These are phyloP conservation scores for Thinopyrum obtusiflorum DNA, from an alignment of 202 grass and related monocot species.

Conservation along the genomic window DNA sequence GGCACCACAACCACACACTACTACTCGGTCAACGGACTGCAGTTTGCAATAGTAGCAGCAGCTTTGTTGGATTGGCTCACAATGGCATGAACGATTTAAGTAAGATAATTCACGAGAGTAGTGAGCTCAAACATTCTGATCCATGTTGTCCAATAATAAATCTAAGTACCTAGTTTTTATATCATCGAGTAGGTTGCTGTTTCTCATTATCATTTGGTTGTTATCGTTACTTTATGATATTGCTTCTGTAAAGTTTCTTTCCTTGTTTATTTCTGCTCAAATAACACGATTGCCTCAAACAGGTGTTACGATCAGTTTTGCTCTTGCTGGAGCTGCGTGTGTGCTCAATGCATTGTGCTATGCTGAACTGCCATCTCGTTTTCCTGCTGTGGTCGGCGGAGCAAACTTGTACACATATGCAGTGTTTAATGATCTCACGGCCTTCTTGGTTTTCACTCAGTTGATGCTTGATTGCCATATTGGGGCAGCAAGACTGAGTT, in stretches of 20 bases:
- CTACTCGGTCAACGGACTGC: not conserved
- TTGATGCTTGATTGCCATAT: conserved; percentile 98
- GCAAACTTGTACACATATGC: conserved; percentile 91
- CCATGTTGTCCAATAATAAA: not conserved
- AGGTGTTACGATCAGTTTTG: conserved; percentile 95
- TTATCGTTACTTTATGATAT: not conserved
- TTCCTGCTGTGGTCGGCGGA: conserved; percentile 90
- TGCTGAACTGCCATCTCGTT: conserved; percentile 90
- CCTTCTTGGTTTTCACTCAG: conserved; percentile 91
- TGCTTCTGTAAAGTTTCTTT: not conserved
- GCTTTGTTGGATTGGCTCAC: not conserved
- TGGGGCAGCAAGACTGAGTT: conserved; percentile 50
- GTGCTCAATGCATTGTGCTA: conserved; percentile 90
- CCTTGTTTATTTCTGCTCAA: not conserved
- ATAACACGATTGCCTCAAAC: conserved; percentile 14
- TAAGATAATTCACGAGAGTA: not conserved
- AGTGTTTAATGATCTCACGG: conserved; percentile 90
- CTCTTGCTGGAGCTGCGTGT: conserved; percentile 79
- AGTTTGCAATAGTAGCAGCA: not conserved
- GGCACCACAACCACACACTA: too few species aligned
- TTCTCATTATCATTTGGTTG: not conserved
- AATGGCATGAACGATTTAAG: too few species aligned
- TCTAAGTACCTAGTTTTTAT: not conserved
- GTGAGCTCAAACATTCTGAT: not conserved
- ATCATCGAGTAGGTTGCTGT: not conserved